phyloP scores from a whole-genome alignment of 1,284 basidiomycete genomes.

The Trichosporon ovoides region DNA sequence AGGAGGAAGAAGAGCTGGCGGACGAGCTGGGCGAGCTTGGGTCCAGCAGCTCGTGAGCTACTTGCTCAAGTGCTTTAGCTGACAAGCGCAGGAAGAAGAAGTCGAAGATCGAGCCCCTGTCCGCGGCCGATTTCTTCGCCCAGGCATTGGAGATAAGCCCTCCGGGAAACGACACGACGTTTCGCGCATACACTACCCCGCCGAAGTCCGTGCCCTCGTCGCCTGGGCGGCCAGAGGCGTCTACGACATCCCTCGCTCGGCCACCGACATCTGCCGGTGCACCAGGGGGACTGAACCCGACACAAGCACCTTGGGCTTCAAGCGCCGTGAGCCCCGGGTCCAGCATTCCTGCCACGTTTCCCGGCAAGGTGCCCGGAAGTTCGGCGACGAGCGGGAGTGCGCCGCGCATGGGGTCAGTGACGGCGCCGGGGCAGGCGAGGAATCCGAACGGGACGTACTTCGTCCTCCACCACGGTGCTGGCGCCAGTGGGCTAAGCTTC shows the following conservation, averaged over 20 bases:
- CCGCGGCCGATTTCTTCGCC: slow-evolving; percentile 65
- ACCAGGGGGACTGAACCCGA: neutral
- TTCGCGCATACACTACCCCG: slow-evolving; percentile 71
- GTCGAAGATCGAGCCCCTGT: slow-evolving; percentile 59
- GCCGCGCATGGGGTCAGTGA: neutral
- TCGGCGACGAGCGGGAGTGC: neutral
- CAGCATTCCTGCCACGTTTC: neutral
- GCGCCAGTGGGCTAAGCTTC: slow-evolving; percentile 81
- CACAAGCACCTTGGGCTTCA: neutral
- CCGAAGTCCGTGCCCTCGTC: slow-evolving; percentile 11
- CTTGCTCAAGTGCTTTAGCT: neutral
- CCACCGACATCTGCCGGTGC: slow-evolving; percentile 13
- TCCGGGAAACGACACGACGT: slow-evolving; percentile 58
- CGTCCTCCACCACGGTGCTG: slow-evolving; percentile 91
- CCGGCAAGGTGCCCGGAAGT: neutral
- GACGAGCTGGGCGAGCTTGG: slow-evolving; percentile 60
- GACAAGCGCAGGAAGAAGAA: slow-evolving; percentile 54
- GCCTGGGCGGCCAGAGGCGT: slow-evolving; percentile 6
- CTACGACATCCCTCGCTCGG: slow-evolving; percentile 42
- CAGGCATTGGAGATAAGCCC: slow-evolving; percentile 70
- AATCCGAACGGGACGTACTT: slow-evolving; percentile 60
- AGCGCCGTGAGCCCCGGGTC: neutral
- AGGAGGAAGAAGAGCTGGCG: slow-evolving; percentile 55
- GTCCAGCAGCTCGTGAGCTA: slow-evolving; percentile 38
- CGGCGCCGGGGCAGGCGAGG: neutral